These are phyloP conservation scores for Magnolia officinalis DNA, from an alignment of 164 flowering plant genomes.

Conservation along the genomic window DNA sequence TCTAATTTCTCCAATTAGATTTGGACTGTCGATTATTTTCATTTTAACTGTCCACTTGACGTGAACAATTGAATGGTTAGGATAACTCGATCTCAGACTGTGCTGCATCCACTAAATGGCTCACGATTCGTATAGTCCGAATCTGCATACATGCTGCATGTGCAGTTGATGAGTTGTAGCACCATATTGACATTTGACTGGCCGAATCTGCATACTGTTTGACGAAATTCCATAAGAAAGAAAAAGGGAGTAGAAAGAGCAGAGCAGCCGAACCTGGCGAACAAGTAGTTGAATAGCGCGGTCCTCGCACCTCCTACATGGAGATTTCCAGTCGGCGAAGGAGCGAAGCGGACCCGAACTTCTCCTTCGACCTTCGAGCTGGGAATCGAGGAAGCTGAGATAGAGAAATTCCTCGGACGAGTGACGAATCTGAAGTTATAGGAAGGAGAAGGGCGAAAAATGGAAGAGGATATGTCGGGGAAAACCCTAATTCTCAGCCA, in stretches of 20 bases:
- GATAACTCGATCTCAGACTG: too few species aligned
- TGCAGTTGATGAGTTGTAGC: too few species aligned
- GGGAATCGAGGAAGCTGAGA: slow-evolving; percentile 25
- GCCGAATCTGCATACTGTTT: background rate
- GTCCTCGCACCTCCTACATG: slow-evolving; percentile 98
- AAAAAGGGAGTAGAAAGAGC: background rate
- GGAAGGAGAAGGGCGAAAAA: slow-evolving; percentile 21
- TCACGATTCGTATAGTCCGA: too few species aligned
- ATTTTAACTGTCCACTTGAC: too few species aligned
- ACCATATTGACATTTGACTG: too few species aligned
- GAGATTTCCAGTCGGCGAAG: slow-evolving; percentile 95
- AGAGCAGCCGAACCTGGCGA: slow-evolving; percentile 53
- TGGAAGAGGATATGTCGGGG: slow-evolving; percentile 33
- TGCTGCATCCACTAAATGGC: too few species aligned
- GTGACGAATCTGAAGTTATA: background rate
- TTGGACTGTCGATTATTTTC: too few species aligned
- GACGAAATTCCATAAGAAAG: background rate
- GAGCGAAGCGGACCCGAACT: slow-evolving; percentile 91
- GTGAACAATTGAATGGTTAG: too few species aligned
- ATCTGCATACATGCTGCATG: too few species aligned
- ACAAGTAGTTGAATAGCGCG: slow-evolving; percentile 89
- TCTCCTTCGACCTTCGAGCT: slow-evolving; percentile 28
- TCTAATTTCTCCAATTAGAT: too few species aligned
- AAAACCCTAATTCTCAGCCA: slow-evolving; percentile 40
- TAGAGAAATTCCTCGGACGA: slow-evolving; percentile 27